These are phyloP conservation scores for Aspergillus ostianus DNA, from an alignment of 495 filamentous ascomycete species.

Conservation along the genomic window DNA sequence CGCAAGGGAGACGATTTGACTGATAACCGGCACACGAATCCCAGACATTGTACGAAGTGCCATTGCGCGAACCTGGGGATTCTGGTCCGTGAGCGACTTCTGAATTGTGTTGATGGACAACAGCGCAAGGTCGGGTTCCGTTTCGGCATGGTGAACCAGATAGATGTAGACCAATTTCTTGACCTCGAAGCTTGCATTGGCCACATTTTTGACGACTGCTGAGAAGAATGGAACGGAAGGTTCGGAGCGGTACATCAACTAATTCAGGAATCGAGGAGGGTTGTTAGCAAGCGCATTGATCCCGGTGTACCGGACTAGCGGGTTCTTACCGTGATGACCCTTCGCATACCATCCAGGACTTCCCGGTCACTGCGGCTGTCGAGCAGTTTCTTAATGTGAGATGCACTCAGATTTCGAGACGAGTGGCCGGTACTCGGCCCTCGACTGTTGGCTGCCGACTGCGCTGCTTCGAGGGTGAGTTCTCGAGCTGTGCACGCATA, in stretches of 20 bases:
- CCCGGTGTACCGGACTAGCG: slow-evolving; percentile 1
- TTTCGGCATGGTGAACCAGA: slow-evolving; percentile 90
- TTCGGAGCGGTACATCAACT: slow-evolving; percentile 92
- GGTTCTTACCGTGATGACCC: slow-evolving; percentile 75
- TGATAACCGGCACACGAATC: slow-evolving; percentile 96
- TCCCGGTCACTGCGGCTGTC: slow-evolving; percentile 93
- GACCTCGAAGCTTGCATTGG: slow-evolving; percentile 84
- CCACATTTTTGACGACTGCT: slow-evolving; percentile 93
- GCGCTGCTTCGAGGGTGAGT: slow-evolving; percentile 93
- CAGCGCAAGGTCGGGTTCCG: slow-evolving; percentile 90
- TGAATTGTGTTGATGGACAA: slow-evolving; percentile 98
- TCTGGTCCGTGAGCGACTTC: slow-evolving; percentile 89
- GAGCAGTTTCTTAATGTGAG: slow-evolving; percentile 87
- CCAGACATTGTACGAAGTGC: slow-evolving; percentile 93
- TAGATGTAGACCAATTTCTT: slow-evolving; percentile 99
- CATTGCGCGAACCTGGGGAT: slow-evolving; percentile 84
- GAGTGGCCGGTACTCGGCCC: slow-evolving; percentile 40
- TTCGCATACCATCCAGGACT: slow-evolving; percentile 85
- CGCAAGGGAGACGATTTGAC: slow-evolving; percentile 93
- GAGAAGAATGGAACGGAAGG: slow-evolving; percentile 87
- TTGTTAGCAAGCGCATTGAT: slow-evolving; percentile 22
- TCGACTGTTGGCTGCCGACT: slow-evolving; percentile 60
- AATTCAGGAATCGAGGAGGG: slow-evolving; percentile 3
- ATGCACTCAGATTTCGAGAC: slow-evolving; percentile 45
- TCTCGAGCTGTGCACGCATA: slow-evolving; percentile 69